Evolutionary conservation across 2,329 filamentous ascomycete species (phyloP).

Genomic region (Phoma sp.): DNA sequence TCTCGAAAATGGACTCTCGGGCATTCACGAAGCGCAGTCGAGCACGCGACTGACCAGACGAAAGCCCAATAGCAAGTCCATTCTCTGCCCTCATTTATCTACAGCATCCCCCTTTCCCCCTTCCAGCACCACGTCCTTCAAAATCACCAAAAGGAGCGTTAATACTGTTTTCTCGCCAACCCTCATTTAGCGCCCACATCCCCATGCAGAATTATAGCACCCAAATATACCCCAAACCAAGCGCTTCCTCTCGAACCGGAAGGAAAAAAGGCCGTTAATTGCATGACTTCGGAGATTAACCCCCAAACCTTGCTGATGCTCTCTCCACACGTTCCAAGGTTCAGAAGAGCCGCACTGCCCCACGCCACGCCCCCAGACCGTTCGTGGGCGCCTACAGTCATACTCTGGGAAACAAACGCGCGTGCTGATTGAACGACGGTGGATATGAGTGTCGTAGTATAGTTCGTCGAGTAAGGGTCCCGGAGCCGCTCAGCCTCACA

Average conservation of each 20-base stretch:
- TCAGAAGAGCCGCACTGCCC: conserved; percentile 15
- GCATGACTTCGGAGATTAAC: conserved; percentile 26
- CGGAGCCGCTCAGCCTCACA: conserved; percentile 3
- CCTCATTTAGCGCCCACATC: conserved; percentile 44
- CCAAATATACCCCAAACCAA: conserved; percentile 45
- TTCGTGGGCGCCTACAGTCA: conserved; percentile 3
- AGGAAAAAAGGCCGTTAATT: conserved; percentile 40
- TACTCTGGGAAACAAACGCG: neutral
- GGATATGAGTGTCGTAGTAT: too few relatives aligned
- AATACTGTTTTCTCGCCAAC: too few relatives aligned
- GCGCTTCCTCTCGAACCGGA: conserved; percentile 28
- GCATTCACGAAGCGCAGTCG: too few relatives aligned
- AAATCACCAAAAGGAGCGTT: too few relatives aligned
- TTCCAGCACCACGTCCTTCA: too few relatives aligned
- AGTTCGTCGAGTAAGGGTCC: too few relatives aligned
- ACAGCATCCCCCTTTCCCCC: too few relatives aligned
- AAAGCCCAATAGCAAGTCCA: too few relatives aligned
- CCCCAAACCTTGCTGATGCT: conserved; percentile 31
- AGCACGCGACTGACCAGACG: too few relatives aligned
- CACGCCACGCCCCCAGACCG: conserved; percentile 1
- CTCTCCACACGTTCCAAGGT: conserved; percentile 10
- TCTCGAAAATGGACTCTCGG: too few relatives aligned
- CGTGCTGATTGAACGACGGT: neutral
- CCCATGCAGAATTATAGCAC: conserved; percentile 31
- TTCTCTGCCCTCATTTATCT: too few relatives aligned